These are phyloP conservation scores for Zygosaccharomyces sapae DNA, from an alignment of 1,139 yeast species.

Conservation along the genomic window DNA sequence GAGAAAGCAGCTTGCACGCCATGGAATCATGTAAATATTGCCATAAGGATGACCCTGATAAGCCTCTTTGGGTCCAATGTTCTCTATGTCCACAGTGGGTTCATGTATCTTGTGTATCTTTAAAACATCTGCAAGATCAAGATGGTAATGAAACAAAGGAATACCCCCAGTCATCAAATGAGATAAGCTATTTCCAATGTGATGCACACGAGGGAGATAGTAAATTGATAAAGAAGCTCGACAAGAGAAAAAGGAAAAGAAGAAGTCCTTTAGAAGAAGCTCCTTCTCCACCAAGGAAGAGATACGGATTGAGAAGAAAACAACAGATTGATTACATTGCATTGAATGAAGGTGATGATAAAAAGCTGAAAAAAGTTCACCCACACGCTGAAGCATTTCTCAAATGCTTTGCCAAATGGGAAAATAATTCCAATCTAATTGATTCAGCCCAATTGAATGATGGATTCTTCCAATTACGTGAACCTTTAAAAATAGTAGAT, in stretches of 20 bases:
- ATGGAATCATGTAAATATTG: constrained; percentile 13
- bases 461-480: constrained; percentile 37
- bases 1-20: not conserved
- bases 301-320: constrained; percentile 32
- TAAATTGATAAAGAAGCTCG: constrained; percentile 8
- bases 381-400: constrained; percentile 50
- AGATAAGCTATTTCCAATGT: constrained; percentile 19
- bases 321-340: constrained; percentile 72
- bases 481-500: constrained; percentile 40
- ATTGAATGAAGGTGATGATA: constrained; percentile 66
- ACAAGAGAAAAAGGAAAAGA: constrained; percentile 11
- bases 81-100: constrained; percentile 25
- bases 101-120: constrained; percentile 23
- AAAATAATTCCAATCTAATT: constrained; percentile 25
- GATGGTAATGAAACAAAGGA: constrained; percentile 2
- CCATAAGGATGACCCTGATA: constrained; percentile 7
- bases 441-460: constrained; percentile 39
- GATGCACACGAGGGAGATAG: constrained; percentile 14
- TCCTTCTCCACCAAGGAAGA: constrained; percentile 10
- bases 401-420: constrained; percentile 22
- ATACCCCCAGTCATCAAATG: constrained; percentile 13
- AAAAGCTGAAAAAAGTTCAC: constrained; percentile 55
- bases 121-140: constrained; percentile 13
- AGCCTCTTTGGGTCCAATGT: constrained; percentile 25
- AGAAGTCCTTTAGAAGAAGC: constrained; percentile 6